Evolutionary conservation across 1,284 basidiomycete genomes (phyloP).

Genomic region (Agroathelia rolfsii): DNA sequence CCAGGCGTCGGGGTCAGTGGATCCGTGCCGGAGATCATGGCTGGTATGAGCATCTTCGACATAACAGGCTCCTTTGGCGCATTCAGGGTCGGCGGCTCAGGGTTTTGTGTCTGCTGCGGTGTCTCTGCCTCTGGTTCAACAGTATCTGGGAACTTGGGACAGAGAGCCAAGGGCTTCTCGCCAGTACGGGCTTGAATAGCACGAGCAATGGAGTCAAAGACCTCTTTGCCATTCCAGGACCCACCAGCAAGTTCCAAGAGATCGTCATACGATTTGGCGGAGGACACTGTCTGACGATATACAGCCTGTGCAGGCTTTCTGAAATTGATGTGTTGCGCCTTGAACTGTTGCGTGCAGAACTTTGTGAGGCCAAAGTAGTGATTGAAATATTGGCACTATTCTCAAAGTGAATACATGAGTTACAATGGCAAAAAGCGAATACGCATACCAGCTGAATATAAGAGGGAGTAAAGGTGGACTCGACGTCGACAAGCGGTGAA

Average conservation of each 20-base stretch:
- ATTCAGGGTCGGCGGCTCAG: conserved; percentile 25
- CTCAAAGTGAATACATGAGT: conserved; percentile 5
- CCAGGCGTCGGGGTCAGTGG: conserved; percentile 22
- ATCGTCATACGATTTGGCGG: conserved; percentile 60
- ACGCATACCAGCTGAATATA: conserved; percentile 66
- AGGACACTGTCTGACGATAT: conserved; percentile 43
- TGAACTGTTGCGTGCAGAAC: conserved; percentile 81
- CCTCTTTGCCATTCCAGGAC: conserved; percentile 50
- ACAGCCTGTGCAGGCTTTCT: conserved; percentile 51
- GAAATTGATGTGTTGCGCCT: conserved; percentile 42
- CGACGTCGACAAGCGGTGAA: conserved; percentile 59
- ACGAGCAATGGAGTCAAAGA: conserved; percentile 45
- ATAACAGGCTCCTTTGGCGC: conserved; percentile 30
- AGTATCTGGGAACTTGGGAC: conserved; percentile 11
- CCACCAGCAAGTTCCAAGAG: conserved; percentile 45
- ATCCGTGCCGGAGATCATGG: conserved; percentile 21
- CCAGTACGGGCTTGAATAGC: conserved; percentile 38
- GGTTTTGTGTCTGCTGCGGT: conserved; percentile 26
- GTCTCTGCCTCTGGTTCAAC: conserved; percentile 7
- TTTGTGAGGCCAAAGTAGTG: conserved; percentile 87
- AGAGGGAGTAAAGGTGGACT: conserved; percentile 62
- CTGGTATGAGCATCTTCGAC: conserved; percentile 25
- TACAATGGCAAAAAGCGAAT: conserved; percentile 2
- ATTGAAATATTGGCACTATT: conserved; percentile 54
- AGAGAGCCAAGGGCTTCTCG: conserved; percentile 8